Evolutionary conservation across 257 asterid genomes (phyloP), one percentile per base, ranked within the genome.

Genomic region (Orobanche coerulescens): DNA sequence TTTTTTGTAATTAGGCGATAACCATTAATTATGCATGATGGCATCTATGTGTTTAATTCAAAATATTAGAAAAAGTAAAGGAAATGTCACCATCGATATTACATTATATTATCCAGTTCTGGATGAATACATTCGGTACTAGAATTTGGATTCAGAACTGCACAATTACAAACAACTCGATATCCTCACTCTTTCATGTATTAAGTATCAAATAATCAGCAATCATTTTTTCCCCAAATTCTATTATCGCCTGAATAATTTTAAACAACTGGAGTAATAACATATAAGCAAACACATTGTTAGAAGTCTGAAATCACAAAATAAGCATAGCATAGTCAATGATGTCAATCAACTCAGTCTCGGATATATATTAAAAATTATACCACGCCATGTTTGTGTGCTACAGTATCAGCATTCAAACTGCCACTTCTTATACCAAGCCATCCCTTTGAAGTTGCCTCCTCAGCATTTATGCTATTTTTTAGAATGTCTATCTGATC

Each of bases 321-420:
- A 47, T 14, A 66, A 7, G 36, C 9, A n/a, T n/a, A n/a, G 57
- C 18, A 70, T 37, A 28, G 49, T 33, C 34, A 18, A 33, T 73
- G 48, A 62, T 11, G 55, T 58, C 28, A 57, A 72, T 66, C 33
- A 58, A 64, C 39, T 10, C 25, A 58, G 8, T n/a, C n/a, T n/a
- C n/a, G n/a, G n/a, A n/a, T n/a, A n/a, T n/a, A 47, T 59, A 49
- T 7, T 33, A 43, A 3, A 63, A 65, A 24, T 36, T 77, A 34
- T 81, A 91, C 98, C 93, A 88, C 93, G 68, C 96, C 98, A 76
- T 84, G 95, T 59, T 88, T 92, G 84, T 92, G 96, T 24, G 98
- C 98, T 70, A 77, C 69, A 54, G 95, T 82, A 74, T 88, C 96
- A 40, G 86, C 82, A 81, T 84, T 85, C n/a, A n/a, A n/a, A 64